These are phyloP conservation scores for Ilex paraguariensis DNA, from an alignment of 305 asterid genomes.

Conservation along the genomic window DNA sequence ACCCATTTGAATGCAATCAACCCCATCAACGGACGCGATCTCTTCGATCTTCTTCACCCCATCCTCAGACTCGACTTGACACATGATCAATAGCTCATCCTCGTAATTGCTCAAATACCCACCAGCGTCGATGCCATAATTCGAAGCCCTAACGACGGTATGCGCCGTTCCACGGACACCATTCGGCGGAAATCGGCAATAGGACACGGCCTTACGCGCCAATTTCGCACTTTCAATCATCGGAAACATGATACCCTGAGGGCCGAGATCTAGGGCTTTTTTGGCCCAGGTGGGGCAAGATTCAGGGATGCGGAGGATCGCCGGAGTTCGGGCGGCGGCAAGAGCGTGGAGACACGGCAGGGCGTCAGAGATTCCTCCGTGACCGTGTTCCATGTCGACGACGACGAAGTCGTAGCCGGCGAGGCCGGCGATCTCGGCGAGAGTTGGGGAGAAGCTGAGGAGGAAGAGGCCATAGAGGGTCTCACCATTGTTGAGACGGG, in stretches of 20 bases:
- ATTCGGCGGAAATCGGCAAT: constrained; percentile 65
- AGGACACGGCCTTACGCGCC: constrained; percentile 71
- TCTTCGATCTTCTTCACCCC: constrained; percentile 66
- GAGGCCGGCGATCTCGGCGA: constrained; percentile 79
- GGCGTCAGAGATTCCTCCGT: constrained; percentile 68
- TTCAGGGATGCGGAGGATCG: constrained; percentile 81
- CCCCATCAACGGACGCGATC: constrained; percentile 76
- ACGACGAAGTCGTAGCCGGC: constrained; percentile 88
- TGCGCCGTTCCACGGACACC: constrained; percentile 93
- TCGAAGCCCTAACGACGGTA: constrained; percentile 71
- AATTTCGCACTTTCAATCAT: constrained; percentile 73
- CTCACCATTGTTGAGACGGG: constrained; percentile 43
- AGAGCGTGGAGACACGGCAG: constrained; percentile 72
- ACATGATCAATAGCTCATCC: constrained; percentile 73
- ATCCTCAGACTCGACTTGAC: constrained; percentile 75
- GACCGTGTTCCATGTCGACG: constrained; percentile 94
- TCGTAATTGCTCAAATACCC: constrained; percentile 68
- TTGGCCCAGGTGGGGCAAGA: constrained; percentile 73
- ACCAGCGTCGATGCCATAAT: constrained; percentile 68
- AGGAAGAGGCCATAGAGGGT: constrained; percentile 40
- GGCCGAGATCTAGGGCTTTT: constrained; percentile 89
- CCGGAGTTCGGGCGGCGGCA: constrained; percentile 66
- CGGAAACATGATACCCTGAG: constrained; percentile 94
- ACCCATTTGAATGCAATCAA: constrained; percentile 91
- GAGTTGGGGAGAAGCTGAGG: constrained; percentile 50